Base-by-base conservation (phyloP, 1,284 basidiomycete species). In the Ceraceosorus bombacis region DNA sequence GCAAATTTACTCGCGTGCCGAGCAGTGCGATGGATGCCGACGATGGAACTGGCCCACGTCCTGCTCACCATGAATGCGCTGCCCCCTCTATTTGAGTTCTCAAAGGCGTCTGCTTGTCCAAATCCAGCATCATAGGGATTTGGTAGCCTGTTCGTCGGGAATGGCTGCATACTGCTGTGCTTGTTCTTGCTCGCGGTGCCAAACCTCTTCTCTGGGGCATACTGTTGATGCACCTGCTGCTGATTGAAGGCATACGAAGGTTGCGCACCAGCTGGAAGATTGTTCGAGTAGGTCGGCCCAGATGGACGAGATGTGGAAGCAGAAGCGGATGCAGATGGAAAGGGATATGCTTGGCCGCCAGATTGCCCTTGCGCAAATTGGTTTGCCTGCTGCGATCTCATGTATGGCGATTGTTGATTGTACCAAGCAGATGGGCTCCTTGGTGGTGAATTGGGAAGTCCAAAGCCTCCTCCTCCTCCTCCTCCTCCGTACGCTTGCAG, bases 1-100 rank as follows among this genome's bases (percentile, higher is more conserved):
- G 51, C 38, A 52, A 48, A 48, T 2, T 15, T 48, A 15, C 12
- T 48, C 46, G 15, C 46, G 27, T 27, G 27, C 27, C 27, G 27
- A 48, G 49, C 49, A 36, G 9, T 27, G 49, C 15, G 2, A 2
- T 8, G 49, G 17, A n/a, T 8, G 51, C 51, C 51, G 12, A 36
- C 10, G 12, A 40, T 3, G 12, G 9, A 2, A 10, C 50, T 13
- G 13, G 7, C 40, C 51, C n/a, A 8, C n/a, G 7, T 52, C n/a
- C 10, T n/a, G 53, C 62, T 63, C 54, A 63, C 62, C 69, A 72
- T 71, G 59, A 72, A 72, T 2, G 68, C 71, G 53, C 69, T 72
- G 15, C 71, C 70, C 49, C 65, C 61, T 43, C 64, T 27, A 27
- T 27, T 53, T 15, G 59, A 63, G 48, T 40, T 48, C 15, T n/a